phyloP scores from a whole-genome alignment of 148 eudicot species.

The Rhododendron griersonianum region DNA sequence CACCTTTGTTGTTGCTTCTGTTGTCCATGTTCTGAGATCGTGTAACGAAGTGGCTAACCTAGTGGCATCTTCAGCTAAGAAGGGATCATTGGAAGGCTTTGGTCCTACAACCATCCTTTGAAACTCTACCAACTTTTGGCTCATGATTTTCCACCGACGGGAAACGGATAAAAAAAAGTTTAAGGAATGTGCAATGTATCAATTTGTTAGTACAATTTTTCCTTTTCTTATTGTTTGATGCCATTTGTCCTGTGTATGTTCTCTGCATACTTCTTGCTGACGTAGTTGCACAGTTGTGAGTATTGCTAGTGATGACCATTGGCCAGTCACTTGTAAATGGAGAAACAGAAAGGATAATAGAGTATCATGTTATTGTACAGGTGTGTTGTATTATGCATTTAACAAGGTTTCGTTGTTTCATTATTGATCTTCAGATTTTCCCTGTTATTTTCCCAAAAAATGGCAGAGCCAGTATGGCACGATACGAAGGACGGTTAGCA shows the following conservation, averaged over 20 bases:
- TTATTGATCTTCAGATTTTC: neutral
- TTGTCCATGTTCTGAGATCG: neutral
- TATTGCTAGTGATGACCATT: neutral
- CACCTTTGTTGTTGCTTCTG: neutral
- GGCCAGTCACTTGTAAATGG: neutral
- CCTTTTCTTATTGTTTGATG: neutral
- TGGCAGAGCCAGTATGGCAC: no score
- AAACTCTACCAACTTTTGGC: neutral
- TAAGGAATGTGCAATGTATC: neutral
- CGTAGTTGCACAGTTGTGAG: neutral
- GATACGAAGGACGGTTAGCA: no score
- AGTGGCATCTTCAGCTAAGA: neutral
- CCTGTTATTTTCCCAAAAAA: neutral
- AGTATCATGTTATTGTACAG: neutral
- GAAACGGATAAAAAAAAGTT: neutral
- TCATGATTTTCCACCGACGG: neutral
- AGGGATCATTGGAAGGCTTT: neutral
- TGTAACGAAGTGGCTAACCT: neutral
- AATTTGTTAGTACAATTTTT: neutral
- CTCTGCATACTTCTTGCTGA: neutral
- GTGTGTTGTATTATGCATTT: neutral
- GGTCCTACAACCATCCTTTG: neutral
- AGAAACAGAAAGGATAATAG: neutral
- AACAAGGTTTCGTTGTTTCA: neutral
- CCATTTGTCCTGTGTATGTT: neutral